Evolutionary conservation across 129 eudicot genomes (phyloP).

Genomic region (Flaveria bidentis): DNA sequence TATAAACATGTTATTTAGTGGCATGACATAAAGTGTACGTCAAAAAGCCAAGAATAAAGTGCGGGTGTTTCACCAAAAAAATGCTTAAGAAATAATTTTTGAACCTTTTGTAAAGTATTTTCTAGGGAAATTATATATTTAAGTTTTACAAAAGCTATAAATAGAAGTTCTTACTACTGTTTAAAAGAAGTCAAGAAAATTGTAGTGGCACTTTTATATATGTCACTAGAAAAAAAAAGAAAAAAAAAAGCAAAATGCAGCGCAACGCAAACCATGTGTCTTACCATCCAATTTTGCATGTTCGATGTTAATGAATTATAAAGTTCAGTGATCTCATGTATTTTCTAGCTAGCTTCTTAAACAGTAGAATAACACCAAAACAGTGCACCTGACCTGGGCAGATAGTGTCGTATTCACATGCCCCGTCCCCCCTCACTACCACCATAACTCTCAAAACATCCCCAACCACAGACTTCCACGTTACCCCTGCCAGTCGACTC

Average conservation of each 20-base stretch:
- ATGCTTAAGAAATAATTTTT: not conserved
- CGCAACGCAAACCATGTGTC: no score
- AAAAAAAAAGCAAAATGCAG: no score
- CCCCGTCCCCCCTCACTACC: not conserved
- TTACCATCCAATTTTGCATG: no score
- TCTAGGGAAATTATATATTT: no score
- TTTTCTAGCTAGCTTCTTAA: not conserved
- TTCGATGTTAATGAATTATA: not conserved
- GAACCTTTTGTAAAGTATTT: no score
- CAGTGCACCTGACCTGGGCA: constrained; percentile 26
- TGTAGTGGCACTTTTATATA: not conserved
- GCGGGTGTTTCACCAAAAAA: not conserved
- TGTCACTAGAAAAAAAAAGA: not conserved
- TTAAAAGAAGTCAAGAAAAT: not conserved
- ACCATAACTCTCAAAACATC: no score
- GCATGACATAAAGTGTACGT: not conserved
- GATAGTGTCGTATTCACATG: constrained; percentile 31
- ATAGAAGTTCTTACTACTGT: no score
- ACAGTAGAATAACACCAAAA: constrained; percentile 28
- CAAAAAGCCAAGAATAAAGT: not conserved
- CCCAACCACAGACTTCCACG: no score
- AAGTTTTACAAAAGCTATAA: no score
- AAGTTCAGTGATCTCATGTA: not conserved
- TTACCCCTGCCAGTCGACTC: no score
- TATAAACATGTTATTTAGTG: not conserved